Conservation (phyloP, 2,329 filamentous ascomycete genomes). For the Thielaviopsis euricoi region DNA sequence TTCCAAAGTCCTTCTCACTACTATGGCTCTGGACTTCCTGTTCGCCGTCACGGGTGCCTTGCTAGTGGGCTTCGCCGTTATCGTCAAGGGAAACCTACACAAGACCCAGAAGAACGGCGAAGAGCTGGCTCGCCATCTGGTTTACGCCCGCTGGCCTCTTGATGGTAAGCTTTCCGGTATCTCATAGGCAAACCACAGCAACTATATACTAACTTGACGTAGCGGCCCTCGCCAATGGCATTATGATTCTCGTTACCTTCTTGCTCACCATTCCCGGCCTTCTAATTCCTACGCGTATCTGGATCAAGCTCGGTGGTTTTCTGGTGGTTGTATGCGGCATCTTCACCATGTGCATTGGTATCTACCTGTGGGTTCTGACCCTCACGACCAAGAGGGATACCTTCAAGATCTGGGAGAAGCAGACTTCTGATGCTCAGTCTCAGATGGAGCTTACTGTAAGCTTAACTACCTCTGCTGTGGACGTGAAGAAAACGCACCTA, state of each 20-base stretch:
- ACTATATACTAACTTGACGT: conserved; percentile 15
- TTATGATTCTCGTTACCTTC: conserved; percentile 56
- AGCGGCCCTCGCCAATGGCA: conserved; percentile 56
- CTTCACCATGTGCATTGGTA: conserved; percentile 49
- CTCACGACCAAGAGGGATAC: conserved; percentile 50
- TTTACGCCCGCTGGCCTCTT: conserved; percentile 38
- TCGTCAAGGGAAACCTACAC: conserved; percentile 31
- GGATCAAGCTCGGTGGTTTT: conserved; percentile 54
- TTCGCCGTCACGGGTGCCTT: conserved; percentile 37
- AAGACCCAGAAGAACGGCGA: conserved; percentile 26
- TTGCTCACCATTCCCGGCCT: conserved; percentile 54
- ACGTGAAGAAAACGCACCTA: not conserved
- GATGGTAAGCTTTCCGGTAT: conserved; percentile 17
- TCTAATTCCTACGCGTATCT: conserved; percentile 46
- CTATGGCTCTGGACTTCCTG: conserved; percentile 30
- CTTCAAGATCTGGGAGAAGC: conserved; percentile 39
- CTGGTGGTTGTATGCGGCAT: conserved; percentile 43
- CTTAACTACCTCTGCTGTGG: conserved; percentile 10
- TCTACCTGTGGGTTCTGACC: conserved; percentile 58
- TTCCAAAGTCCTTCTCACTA: conserved; percentile 36
- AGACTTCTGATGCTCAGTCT: conserved; percentile 41
- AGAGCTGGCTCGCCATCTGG: conserved; percentile 32
- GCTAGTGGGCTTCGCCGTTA: conserved; percentile 37
- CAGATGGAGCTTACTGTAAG: conserved; percentile 54
- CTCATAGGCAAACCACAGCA: not conserved